phyloP scores from a whole-genome alignment of 345 rosid species.

The Laguncularia racemosa region DNA sequence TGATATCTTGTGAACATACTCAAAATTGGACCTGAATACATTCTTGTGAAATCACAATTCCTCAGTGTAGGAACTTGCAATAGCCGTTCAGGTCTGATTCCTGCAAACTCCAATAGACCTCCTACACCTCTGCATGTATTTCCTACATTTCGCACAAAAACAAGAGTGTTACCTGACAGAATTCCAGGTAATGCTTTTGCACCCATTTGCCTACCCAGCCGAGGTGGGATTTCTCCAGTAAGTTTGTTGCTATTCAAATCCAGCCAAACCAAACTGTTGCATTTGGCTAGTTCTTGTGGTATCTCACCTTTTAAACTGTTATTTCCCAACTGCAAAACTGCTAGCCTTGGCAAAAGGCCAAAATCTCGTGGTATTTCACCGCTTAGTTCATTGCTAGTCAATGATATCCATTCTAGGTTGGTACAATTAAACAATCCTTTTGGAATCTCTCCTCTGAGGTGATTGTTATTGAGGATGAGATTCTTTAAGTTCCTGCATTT shows the following conservation, averaged over 20 bases:
- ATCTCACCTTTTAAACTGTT: constrained; percentile 83
- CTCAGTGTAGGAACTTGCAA: constrained; percentile 63
- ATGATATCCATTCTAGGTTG: constrained; percentile 89
- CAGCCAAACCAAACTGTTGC: constrained; percentile 87
- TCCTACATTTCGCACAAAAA: constrained; percentile 84
- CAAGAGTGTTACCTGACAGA: constrained; percentile 76
- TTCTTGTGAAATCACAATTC: constrained; percentile 80
- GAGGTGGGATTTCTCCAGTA: constrained; percentile 84
- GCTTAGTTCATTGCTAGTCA: constrained; percentile 67
- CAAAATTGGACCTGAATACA: constrained; percentile 85
- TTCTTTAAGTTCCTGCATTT: constrained; percentile 66
- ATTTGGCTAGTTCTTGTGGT: constrained; percentile 75
- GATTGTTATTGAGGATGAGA: constrained; percentile 79
- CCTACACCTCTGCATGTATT: constrained; percentile 95
- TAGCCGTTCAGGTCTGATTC: constrained; percentile 86
- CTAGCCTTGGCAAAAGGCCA: constrained; percentile 60
- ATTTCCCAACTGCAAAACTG: constrained; percentile 89
- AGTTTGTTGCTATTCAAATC: constrained; percentile 85
- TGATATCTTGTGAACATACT: constrained; percentile 85
- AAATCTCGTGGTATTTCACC: constrained; percentile 64
- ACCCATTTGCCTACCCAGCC: constrained; percentile 84
- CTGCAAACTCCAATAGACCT: constrained; percentile 82
- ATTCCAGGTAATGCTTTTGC: constrained; percentile 72
- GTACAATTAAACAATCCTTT: constrained; percentile 63
- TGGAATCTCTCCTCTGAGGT: constrained; percentile 73